Base-by-base conservation (phyloP, 352 stramenopile genomes). In the Globisporangium middletonii region DNA sequence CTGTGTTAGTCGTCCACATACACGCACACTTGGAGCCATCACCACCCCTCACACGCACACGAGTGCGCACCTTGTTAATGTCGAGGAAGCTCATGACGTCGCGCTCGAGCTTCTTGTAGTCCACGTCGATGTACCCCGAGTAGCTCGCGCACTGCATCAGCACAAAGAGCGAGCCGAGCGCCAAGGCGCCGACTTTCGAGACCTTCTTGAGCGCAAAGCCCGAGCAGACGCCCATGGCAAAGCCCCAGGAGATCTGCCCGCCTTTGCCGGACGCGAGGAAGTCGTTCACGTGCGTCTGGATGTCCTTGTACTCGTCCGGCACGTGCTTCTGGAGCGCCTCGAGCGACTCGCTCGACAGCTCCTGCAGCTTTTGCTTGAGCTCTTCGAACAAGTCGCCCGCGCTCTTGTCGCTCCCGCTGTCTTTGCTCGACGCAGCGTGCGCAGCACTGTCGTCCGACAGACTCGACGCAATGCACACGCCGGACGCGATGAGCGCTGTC, bases 141-240 rank as follows among this genome's bases (percentile, higher is more conserved):
- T 94, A 97, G 42, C 76, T 95, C 30, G 88, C 82, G 48, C 74
- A 83, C 72, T 98, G 92, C 66, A 97, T 71, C 18, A 85, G 60
- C 19, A 97, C 77, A 56, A 97, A 97, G 35, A 91, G 68, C 19
- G 79, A 62, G 33, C 92, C 92, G 37, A 97, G 60, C 13, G 92
- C 67, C 48, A 97, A 55, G 1, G 88, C 93, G 7, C 91, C 77
- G 30, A 90, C 62, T 62, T 97, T 97, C 26, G 89, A 96, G 43
- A 97, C 66, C 60, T 97, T 96, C 60, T 96, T 96, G 3, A 96
- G 62, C 35, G 93, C 85, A 48, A 93, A 89, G 23, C 89, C 94
- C 7, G 85, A 91, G 71, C 88, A 97, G 42, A 84, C 90, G 54
- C 94, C 94, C 71, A 98, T 88, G 28, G 90, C 68, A 41, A 93